Conservation (phyloP, 805 yeast genomes). For the Saccharomycopsis oosterbeekiorum region DNA sequence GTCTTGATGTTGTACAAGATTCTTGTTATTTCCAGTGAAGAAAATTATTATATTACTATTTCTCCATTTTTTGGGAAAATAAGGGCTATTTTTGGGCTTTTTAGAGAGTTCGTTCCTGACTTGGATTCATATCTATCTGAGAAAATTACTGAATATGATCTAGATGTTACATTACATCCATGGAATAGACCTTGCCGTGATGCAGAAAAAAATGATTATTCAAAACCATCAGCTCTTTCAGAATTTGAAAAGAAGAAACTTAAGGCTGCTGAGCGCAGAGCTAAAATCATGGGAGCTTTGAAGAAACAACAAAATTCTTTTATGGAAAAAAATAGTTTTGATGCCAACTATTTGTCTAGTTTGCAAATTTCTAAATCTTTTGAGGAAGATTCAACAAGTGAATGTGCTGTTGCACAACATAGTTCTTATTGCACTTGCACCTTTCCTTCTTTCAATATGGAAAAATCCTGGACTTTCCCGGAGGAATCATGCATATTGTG, state of each 20-base stretch:
- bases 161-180: not conserved
- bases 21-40: not conserved
- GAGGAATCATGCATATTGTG: slow-evolving; percentile 71
- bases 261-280: slow-evolving; percentile 59
- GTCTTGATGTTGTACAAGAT: not conserved
- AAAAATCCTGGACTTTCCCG: slow-evolving; percentile 52
- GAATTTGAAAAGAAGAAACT: slow-evolving; percentile 54
- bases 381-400: slow-evolving; percentile 20
- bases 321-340: slow-evolving; percentile 37
- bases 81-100: not conserved
- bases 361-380: slow-evolving; percentile 33
- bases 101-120: not conserved
- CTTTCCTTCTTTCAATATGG: slow-evolving; percentile 9
- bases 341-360: slow-evolving; percentile 23
- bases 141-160: not conserved
- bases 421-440: not conserved
- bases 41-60: not conserved
- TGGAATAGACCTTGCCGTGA: slow-evolving; percentile 14
- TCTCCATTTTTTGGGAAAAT: not conserved
- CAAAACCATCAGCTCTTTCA: slow-evolving; percentile 3
- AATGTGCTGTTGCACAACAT: not conserved
- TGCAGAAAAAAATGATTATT: slow-evolving; percentile 21
- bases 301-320: slow-evolving; percentile 73
- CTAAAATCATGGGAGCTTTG: slow-evolving; percentile 65
- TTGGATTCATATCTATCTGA: not conserved